Percentiles rank a stretch among this genome's conserved stretches.
Evolutionary conservation across 768 basidiomycete species (phyloP).

Genomic region (Cantharellus anzutake): DNA sequence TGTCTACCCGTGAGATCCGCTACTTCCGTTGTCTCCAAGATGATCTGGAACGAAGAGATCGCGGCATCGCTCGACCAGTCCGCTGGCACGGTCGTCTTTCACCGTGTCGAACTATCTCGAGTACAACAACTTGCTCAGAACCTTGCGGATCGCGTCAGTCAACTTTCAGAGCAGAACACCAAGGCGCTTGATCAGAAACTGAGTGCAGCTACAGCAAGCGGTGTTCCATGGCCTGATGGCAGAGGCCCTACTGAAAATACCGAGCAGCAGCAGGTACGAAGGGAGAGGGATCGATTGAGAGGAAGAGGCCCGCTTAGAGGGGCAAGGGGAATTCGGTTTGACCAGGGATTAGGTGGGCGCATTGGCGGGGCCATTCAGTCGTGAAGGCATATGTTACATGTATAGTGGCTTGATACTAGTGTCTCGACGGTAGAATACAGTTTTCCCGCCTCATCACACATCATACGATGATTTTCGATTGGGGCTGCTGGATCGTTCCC

Average conservation of each 20-base stretch:
- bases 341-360: conserved; percentile 46
- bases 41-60: conserved; percentile 97
- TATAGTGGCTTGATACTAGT: no score
- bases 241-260: conserved; percentile 6
- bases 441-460: no score
- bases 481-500: no score
- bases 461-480: no score
- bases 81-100: conserved; percentile 55
- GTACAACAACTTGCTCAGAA: conserved; percentile 79
- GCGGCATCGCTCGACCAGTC: conserved; percentile 86
- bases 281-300: conserved; percentile 6
- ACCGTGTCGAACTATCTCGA: conserved; percentile 73
- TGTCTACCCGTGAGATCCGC: conserved; percentile 62
- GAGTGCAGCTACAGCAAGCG: conserved; percentile 21
- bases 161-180: conserved; percentile 83
- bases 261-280: conserved; percentile 2
- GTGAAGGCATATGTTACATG: no score
- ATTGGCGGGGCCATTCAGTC: background rate
- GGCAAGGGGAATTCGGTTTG: conserved; percentile 51
- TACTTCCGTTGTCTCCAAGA: conserved; percentile 84
- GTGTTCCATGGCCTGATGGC: conserved; percentile 33
- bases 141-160: conserved; percentile 71
- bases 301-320: conserved; percentile 19
- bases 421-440: no score
- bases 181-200: conserved; percentile 73